phyloP scores from a whole-genome alignment of 352 stramenopile species.

The Saprolegnia diclina region DNA sequence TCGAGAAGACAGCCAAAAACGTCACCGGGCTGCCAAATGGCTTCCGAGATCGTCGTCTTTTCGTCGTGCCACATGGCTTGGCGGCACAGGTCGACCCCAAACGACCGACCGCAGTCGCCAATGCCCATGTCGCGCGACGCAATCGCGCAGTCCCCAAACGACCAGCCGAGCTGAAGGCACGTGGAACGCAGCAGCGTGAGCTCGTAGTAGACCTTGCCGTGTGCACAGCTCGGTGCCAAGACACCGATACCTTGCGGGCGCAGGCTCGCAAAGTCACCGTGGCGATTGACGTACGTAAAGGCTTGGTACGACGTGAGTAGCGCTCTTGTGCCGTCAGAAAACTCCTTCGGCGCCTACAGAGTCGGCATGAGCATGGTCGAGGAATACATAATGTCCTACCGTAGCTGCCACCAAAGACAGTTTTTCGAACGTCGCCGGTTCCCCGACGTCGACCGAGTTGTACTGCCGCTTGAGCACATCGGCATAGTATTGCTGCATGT shows the following conservation, averaged over 20 bases:
- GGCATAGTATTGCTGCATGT: not conserved
- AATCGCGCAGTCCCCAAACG: constrained; percentile 15
- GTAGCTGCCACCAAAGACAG: not conserved
- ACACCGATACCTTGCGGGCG: constrained; percentile 4
- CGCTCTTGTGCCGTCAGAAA: not conserved
- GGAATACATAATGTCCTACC: not conserved
- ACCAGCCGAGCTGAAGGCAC: constrained; percentile 25
- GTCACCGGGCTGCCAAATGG: constrained; percentile 20
- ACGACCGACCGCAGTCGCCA: constrained; percentile 22
- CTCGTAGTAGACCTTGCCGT: constrained; percentile 27
- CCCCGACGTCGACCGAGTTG: constrained; percentile 1
- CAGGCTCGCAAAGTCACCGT: constrained; percentile 19
- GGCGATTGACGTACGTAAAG: constrained; percentile 18
- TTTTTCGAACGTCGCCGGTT: not conserved
- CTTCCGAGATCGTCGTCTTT: constrained; percentile 3
- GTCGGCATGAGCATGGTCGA: not conserved
- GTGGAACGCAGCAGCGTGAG: constrained; percentile 3
- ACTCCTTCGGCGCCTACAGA: not conserved
- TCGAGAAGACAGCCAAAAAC: constrained; percentile 21
- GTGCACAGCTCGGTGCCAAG: not conserved
- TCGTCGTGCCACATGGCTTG: constrained; percentile 25
- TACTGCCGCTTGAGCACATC: not conserved
- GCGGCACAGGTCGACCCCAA: constrained; percentile 1
- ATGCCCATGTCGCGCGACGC: constrained; percentile 8
- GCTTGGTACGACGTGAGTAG: not conserved